phyloP scores from a whole-genome alignment of 345 rosid genomes.

The Linum usitatissimum region DNA sequence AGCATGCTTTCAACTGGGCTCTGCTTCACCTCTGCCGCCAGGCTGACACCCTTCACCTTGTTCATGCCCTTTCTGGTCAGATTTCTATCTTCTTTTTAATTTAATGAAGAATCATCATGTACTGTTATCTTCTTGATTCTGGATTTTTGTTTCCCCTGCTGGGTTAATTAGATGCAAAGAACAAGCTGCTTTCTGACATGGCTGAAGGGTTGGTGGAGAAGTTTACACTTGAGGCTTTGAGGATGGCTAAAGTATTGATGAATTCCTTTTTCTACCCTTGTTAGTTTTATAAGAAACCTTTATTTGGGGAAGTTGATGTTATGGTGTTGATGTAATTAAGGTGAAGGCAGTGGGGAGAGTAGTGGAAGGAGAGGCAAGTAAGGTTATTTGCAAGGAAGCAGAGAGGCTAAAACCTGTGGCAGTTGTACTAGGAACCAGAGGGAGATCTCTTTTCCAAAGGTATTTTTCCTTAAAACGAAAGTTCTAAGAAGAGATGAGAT shows the following conservation, averaged over 20 bases:
- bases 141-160: constrained; percentile 3
- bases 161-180: constrained; percentile 35
- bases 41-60: constrained; percentile 78
- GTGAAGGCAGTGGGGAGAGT: neutral
- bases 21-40: constrained; percentile 66
- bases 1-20: constrained; percentile 60
- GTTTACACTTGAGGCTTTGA: constrained; percentile 65
- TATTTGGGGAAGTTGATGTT: neutral
- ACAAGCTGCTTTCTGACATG: constrained; percentile 49
- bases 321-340: neutral
- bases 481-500: no score
- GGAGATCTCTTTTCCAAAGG: neutral
- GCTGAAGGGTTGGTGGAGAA: constrained; percentile 62
- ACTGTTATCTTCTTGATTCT: neutral
- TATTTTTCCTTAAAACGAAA: no score
- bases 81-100: neutral
- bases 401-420: constrained; percentile 1
- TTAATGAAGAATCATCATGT: no score
- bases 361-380: constrained; percentile 5
- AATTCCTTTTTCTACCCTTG: neutral
- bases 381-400: constrained; percentile 6
- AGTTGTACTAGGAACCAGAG: constrained; percentile 2
- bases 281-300: neutral
- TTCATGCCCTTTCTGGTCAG: constrained; percentile 70
- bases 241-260: constrained; percentile 53